Evolutionary conservation across 441 rosid species (phyloP).

Genomic region (Eruca vesicaria): DNA sequence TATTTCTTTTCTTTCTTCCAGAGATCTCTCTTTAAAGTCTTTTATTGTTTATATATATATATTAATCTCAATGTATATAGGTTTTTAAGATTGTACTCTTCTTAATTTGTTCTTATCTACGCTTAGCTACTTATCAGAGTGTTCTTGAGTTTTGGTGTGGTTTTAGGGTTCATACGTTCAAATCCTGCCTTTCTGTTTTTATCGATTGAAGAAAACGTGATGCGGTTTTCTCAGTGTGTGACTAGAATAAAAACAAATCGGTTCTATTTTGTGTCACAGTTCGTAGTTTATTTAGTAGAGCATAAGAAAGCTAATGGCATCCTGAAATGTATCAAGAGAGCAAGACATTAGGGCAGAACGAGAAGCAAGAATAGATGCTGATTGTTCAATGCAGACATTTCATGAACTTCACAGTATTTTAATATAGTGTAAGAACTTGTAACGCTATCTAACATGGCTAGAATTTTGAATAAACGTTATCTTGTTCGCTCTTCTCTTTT

Average conservation of each 20-base stretch:
- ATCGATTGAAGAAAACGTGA: neutral
- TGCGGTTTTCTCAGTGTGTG: neutral
- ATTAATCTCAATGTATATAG: constrained; percentile 32
- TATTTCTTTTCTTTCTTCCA: neutral
- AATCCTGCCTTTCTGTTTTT: neutral
- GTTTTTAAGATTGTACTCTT: neutral
- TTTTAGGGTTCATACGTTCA: neutral
- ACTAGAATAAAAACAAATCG: neutral
- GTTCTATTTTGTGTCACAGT: neutral
- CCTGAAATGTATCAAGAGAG: no score
- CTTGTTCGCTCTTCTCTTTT: neutral
- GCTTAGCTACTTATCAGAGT: neutral
- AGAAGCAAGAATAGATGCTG: neutral
- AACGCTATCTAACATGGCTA: neutral
- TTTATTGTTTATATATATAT: constrained; percentile 34
- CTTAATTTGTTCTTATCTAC: neutral
- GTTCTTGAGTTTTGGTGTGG: neutral
- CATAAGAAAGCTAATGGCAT: no score
- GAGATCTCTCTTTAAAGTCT: neutral
- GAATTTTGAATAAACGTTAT: neutral
- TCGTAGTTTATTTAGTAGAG: neutral
- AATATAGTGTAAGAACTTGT: no score
- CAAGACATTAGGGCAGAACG: neutral
- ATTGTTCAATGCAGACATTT: neutral
- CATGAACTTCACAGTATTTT: no score